Percentiles rank a stretch among this genome's conserved stretches.
phyloP scores from a whole-genome alignment of 1,139 yeast species.

The Scheffersomyces lignicola region DNA sequence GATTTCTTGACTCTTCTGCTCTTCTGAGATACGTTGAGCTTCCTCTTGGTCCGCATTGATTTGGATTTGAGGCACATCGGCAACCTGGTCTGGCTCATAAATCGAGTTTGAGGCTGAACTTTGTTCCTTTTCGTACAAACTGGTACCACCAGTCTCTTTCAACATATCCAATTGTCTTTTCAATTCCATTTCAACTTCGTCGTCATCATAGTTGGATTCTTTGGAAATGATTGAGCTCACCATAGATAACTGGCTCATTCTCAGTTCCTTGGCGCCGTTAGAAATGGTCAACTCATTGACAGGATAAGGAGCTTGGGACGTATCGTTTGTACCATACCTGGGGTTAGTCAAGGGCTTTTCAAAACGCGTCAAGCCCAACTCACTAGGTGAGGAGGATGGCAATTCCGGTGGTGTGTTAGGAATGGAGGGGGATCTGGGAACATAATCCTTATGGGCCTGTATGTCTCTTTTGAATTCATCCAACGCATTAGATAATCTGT shows the following conservation, averaged over 20 bases:
- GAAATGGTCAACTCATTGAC: neutral
- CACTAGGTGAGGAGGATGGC: slow-evolving; percentile 11
- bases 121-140: neutral
- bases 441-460: slow-evolving; percentile 21
- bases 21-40: slow-evolving; percentile 2
- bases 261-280: slow-evolving; percentile 2
- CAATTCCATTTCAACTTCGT: slow-evolving; percentile 39
- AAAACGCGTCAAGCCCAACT: slow-evolving; percentile 6
- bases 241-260: slow-evolving; percentile 42
- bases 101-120: neutral
- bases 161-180: slow-evolving; percentile 40
- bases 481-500: slow-evolving; percentile 31
- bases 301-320: slow-evolving; percentile 7
- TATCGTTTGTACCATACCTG: slow-evolving; percentile 9
- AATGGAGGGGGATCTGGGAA: slow-evolving; percentile 13
- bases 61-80: slow-evolving; percentile 1
- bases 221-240: slow-evolving; percentile 47
- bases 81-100: neutral
- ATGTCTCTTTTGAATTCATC: slow-evolving; percentile 32
- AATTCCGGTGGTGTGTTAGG: slow-evolving; percentile 11
- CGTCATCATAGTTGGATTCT: slow-evolving; percentile 33
- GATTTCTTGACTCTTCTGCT: slow-evolving; percentile 4
- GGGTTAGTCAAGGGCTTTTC: slow-evolving; percentile 7
- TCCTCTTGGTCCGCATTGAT: slow-evolving; percentile 2
- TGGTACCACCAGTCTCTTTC: slow-evolving; percentile 27